Base-by-base conservation (phyloP, 495 filamentous ascomycete species). In the Hyaloscypha bicolor region DNA sequence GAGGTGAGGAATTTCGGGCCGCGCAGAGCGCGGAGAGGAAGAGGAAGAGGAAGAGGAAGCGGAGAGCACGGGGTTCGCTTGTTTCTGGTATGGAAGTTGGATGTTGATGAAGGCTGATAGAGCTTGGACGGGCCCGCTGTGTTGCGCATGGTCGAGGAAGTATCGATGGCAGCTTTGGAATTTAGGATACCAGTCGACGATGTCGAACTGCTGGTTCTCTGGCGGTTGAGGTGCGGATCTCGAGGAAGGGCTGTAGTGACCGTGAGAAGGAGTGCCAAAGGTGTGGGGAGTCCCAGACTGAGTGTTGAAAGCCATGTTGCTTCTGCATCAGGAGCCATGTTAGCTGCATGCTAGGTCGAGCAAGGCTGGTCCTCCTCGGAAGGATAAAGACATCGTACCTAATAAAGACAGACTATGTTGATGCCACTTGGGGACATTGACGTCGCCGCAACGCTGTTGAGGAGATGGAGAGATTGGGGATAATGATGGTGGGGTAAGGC, bases 51-150 rank as follows among this genome's bases (percentile, higher is more conserved):
- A 25, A 25, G 25, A 16, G n/a, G 64, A 31, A 14, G 67, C 65
- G 55, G 68, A 68, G 29, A 69, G 60, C 60, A 80, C 63, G 58
- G 81, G 77, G 29, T 75, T 65, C 16, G 74, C 31, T 5, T 75
- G 73, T 69, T 79, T 83, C 70, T 97, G 88, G 76, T 85, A 91
- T 25, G 90, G 90, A 0, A 93, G 82, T 63, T 83, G 81, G 76
- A 93, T 93, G 77, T 99, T 99, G 79, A 97, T 79, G 76, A 94
- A 95, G 25, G 94, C 91, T 19, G 94, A 93, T 59, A 98, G 83
- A 25, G 93, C 93, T 79, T 97, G 94, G 22, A 96, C 91, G 48
- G 88, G 85, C 45, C 82, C 85, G 66, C 86, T 89, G 78, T 96
- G 91, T 74, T 98, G 95, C 6, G 93, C 93, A 76, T 94, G 88